Evolutionary conservation across 768 basidiomycete genomes (phyloP), one percentile per base, ranked within the genome.

Genomic region (Solioccasus polychromus): DNA sequence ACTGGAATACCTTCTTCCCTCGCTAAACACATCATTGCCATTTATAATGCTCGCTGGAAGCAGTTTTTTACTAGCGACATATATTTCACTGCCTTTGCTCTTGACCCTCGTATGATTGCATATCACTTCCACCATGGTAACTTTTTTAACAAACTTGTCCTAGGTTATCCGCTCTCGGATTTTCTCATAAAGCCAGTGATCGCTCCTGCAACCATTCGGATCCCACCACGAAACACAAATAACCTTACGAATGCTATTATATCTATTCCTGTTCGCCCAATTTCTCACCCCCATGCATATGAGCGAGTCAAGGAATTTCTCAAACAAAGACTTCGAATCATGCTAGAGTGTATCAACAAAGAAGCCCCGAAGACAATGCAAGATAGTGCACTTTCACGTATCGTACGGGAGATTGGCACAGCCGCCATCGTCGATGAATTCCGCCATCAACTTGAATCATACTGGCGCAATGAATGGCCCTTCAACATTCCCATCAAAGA

Each of bases 71-170:
- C 18, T 1, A 39, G 28, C 14, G 10, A 45, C 8, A 4, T 39
- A 3, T 45, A 45, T 26, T 45, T 45, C 2, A 39, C 22, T 26
- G 31, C 38, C 8, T 45, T 45, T n/a, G 45, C 31, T 0, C 30
- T 45, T 1, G 44, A 45, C 9, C 38, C 30, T 31, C 30, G 30
- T 31, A 31, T 31, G 30, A 31, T 15, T 15, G 8, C 30, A 31
- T 12, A 31, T 8, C 14, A 31, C 30, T 31, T 9, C 11, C 11
- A 31, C 11, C n/a, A 15, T 8, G n/a, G 26, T 11, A 26, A 26
- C 26, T 11, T 6, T 26, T 26, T 15, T 31, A 31, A 31, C 30
- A 31, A 31, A 31, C n/a, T 9, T 31, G 30, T 31, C n/a, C n/a
- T 31, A 31, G 30, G 30, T 4, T 31, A 31, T 15, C 30, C 14